These are phyloP conservation scores for Cryptococcus maquisensis DNA, from an alignment of 1,284 basidiomycete genomes.

Conservation along the genomic window DNA sequence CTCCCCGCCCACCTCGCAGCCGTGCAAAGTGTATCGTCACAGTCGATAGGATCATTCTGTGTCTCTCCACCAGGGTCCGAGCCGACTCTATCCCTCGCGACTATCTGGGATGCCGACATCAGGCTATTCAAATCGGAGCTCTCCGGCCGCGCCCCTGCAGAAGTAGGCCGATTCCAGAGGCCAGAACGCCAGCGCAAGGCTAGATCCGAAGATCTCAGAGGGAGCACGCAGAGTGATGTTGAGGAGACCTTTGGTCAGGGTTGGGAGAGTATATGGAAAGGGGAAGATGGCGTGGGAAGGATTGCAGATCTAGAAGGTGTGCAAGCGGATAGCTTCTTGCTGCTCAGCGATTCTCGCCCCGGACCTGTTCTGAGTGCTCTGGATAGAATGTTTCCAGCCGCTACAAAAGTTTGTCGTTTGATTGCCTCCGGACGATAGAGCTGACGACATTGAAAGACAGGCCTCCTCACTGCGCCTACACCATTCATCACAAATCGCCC, in stretches of 20 bases:
- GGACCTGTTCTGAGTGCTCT: constrained; percentile 26
- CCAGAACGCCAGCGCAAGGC: constrained; percentile 10
- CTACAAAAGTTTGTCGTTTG: constrained; percentile 55
- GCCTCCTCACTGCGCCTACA: constrained; percentile 70
- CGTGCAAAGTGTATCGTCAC: constrained; percentile 15
- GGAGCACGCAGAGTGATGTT: constrained; percentile 28
- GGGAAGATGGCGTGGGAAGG: constrained; percentile 11
- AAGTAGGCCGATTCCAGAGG: constrained; percentile 43
- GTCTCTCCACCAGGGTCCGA: constrained; percentile 13
- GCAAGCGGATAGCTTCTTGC: constrained; percentile 20
- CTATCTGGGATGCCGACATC: constrained; percentile 17
- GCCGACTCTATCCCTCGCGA: constrained; percentile 32
- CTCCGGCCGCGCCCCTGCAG: constrained; percentile 29
- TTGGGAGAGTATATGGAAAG: constrained; percentile 25
- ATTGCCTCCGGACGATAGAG: neutral
- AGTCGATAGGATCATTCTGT: constrained; percentile 33
- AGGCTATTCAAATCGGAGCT: constrained; percentile 19
- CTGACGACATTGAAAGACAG: constrained; percentile 53
- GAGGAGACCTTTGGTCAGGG: constrained; percentile 20
- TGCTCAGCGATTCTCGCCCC: constrained; percentile 34
- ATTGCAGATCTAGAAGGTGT: constrained; percentile 27
- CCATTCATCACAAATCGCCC: constrained; percentile 79
- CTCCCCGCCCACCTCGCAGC: constrained; percentile 19
- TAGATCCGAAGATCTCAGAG: constrained; percentile 33
- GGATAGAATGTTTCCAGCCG: constrained; percentile 49